Percentiles rank a stretch among this genome's conserved stretches.
Evolutionary conservation across 1,139 yeast species (phyloP).

Genomic region (Nakaseomyces nivariensis): DNA sequence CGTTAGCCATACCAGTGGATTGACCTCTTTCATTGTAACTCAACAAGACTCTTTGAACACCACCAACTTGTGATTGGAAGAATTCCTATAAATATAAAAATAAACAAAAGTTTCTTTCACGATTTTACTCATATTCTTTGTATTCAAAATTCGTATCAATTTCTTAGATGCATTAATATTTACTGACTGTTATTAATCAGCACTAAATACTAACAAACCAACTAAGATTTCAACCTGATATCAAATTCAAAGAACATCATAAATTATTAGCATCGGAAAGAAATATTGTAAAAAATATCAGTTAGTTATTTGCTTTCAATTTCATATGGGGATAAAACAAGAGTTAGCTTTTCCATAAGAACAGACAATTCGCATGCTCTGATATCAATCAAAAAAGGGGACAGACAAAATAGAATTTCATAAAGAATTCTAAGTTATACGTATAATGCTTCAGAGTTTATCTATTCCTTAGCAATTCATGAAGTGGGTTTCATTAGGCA

Average conservation of each 20-base stretch:
- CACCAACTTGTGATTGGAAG: constrained; percentile 81
- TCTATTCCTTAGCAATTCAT: background rate
- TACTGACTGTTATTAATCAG: background rate
- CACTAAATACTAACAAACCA: background rate
- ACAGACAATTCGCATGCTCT: too few species aligned
- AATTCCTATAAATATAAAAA: constrained; percentile 52
- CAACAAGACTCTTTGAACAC: constrained; percentile 60
- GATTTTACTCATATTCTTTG: background rate
- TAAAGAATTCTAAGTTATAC: too few species aligned
- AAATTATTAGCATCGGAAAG: background rate
- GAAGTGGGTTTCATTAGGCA: constrained; percentile 1
- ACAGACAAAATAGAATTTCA: background rate
- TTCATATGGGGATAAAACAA: background rate
- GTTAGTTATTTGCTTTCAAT: background rate
- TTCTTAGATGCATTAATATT: background rate
- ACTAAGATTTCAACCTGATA: background rate
- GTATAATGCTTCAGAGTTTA: background rate
- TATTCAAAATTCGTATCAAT: background rate
- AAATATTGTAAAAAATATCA: background rate
- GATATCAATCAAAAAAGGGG: background rate
- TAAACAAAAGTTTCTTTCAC: too few species aligned
- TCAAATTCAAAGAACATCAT: background rate
- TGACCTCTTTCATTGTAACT: constrained; percentile 82
- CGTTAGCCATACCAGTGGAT: constrained; percentile 86
- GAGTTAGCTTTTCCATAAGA: background rate